These are phyloP conservation scores for Hymenoscyphus scutula DNA, from an alignment of 2,329 filamentous ascomycete species.

Conservation along the genomic window DNA sequence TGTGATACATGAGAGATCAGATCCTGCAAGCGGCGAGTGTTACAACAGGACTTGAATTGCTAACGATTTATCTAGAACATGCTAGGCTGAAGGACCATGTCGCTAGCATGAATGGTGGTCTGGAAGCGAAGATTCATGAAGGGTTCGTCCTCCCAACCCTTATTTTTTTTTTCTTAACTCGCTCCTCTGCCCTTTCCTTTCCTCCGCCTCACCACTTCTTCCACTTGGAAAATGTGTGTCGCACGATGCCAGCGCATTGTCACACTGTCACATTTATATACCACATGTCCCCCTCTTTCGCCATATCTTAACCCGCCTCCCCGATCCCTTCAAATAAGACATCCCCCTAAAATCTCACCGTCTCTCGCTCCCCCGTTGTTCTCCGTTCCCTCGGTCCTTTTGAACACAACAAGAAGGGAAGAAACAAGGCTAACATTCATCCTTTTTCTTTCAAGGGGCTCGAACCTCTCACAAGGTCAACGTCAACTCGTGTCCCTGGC, in stretches of 20 bases:
- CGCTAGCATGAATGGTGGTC: constrained; percentile 77
- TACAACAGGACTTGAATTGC: constrained; percentile 30
- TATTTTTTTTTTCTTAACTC: constrained; percentile 12
- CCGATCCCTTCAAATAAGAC: constrained; percentile 10
- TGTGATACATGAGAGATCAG: constrained; percentile 31
- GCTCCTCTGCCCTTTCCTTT: constrained; percentile 12
- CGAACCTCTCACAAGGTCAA: constrained; percentile 93
- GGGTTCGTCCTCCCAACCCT: constrained; percentile 62
- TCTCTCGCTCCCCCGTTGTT: constrained; percentile 4
- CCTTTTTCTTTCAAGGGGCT: constrained; percentile 50
- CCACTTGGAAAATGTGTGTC: neutral
- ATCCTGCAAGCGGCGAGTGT: constrained; percentile 29
- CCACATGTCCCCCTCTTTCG: constrained; percentile 10
- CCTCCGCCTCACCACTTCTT: constrained; percentile 12
- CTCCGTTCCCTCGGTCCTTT: neutral
- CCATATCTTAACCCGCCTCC: constrained; percentile 16
- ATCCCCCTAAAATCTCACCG: constrained; percentile 12
- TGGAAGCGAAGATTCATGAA: constrained; percentile 90
- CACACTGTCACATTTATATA: constrained; percentile 11
- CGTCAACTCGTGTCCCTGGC: constrained; percentile 91
- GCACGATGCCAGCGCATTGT: constrained; percentile 12
- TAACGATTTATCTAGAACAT: constrained; percentile 64
- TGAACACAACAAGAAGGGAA: constrained; percentile 6
- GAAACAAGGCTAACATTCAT: constrained; percentile 10
- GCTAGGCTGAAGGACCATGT: constrained; percentile 92